Base-by-base conservation (phyloP, 1,139 yeast species). In the Candida neerlandica region DNA sequence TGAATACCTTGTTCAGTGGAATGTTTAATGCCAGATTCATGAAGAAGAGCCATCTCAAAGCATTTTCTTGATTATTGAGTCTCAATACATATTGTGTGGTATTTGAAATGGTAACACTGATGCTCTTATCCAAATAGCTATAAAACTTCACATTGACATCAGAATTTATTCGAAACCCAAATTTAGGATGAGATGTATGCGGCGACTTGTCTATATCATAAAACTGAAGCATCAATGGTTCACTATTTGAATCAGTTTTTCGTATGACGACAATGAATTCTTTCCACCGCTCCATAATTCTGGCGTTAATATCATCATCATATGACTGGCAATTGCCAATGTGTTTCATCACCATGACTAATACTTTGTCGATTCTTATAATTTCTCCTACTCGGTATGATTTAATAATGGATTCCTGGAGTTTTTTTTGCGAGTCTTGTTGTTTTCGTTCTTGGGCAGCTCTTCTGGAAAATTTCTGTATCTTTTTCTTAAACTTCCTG, bases 191-290 rank as follows among this genome's bases (percentile, higher is more conserved):
- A 30, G 57, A 48, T 16, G 66, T 65, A 5, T 63, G 54, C 1
- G 73, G 64, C n/a, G 78, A 69, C 14, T 71, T 69, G 41, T 81
- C 67, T 1, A 70, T 64, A 27, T 78, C 79, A 64, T 82, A 85
- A 51, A 90, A 80, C 58, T 89, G 92, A 1, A 89, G 56, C 2
- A 73, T 64, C 1, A 89, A 62, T 0, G 91, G 89, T 7, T 69
- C 67, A 1, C 66, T 69, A 0, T 60, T 47, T 49, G 74, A 67
- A 23, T 80, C 82, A 0, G 87, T 80, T 40, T 81, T 80, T 50
- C 94, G 69, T 0, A 86, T 81, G 3, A 86, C 88, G 1, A 86
- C 84, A 32, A 81, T 67, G 60, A 82, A 86, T 61, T 90, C 96
- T 51, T 78, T 80, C 94, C 96, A 89, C 43, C 89, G 69, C 51